Conservation (phyloP, 176 grass and related monocot genomes). For the Lolium rigidum region DNA sequence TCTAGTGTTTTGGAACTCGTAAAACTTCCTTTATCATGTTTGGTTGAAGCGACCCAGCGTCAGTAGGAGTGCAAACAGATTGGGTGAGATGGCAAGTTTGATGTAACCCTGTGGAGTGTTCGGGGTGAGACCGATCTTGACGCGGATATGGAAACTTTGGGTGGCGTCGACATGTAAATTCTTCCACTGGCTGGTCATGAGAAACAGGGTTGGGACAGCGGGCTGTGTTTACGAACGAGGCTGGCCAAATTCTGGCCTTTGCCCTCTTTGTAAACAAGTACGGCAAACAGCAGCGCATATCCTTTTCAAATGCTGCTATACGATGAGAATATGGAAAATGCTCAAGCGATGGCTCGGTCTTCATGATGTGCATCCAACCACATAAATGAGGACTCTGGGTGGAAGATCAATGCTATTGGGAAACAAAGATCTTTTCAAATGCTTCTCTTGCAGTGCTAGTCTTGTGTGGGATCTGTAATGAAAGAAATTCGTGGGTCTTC, state of each 20-base stretch:
- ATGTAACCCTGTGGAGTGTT: background rate
- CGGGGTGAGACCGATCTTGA: background rate
- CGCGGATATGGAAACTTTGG: background rate
- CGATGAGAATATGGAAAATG: background rate
- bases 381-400: background rate
- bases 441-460: background rate
- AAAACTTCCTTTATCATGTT: background rate
- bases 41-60: background rate
- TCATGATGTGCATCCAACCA: background rate
- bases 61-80: background rate
- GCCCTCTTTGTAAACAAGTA: background rate
- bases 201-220: background rate
- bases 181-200: background rate
- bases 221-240: background rate
- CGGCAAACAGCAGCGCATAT: background rate
- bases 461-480: background rate
- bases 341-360: background rate
- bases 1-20: background rate
- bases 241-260: background rate
- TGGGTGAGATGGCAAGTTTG: background rate
- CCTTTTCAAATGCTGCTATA: background rate
- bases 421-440: background rate
- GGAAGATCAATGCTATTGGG: background rate
- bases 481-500: background rate
- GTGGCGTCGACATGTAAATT: background rate